Conservation (phyloP, 2,329 filamentous ascomycete species). For the Saccharata proteae region DNA sequence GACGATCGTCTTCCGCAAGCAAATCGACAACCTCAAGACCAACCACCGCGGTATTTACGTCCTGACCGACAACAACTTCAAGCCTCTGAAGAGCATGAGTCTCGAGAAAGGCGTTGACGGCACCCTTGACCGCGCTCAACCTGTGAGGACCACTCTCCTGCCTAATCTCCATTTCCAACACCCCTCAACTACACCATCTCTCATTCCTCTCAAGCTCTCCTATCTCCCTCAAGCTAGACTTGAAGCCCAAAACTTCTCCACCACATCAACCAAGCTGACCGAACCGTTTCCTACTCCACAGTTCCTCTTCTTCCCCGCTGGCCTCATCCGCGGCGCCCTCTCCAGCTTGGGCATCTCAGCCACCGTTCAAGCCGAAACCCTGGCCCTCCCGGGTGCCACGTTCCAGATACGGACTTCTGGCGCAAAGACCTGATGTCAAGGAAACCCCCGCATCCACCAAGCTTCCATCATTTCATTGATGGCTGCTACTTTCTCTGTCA, state of each 20-base stretch:
- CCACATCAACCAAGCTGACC: not conserved
- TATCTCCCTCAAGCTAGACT: conserved; percentile 12
- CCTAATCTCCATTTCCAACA: not conserved
- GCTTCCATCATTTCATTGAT: no score
- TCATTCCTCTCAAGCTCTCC: not conserved
- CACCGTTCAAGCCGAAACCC: conserved; percentile 82
- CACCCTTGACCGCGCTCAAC: no score
- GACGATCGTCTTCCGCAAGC: conserved; percentile 88
- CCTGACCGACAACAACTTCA: conserved; percentile 83
- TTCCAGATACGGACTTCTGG: conserved; percentile 89
- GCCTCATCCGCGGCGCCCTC: conserved; percentile 81
- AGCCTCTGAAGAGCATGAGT: conserved; percentile 80
- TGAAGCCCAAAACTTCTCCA: conserved; percentile 2
- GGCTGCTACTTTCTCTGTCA: no score
- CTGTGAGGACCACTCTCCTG: no score
- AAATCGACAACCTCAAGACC: conserved; percentile 97
- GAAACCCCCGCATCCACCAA: no score
- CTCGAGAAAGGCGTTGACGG: conserved; percentile 40
- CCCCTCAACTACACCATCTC: conserved; percentile 4
- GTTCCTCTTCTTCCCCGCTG: conserved; percentile 94
- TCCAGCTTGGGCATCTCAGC: conserved; percentile 85
- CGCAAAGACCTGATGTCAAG: conserved; percentile 44
- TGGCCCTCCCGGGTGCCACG: conserved; percentile 73
- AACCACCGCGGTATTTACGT: conserved; percentile 97
- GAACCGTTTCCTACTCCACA: conserved; percentile 22